phyloP scores from a whole-genome alignment of 1,284 basidiomycete genomes.

The Kalmanozyma brasiliensis region DNA sequence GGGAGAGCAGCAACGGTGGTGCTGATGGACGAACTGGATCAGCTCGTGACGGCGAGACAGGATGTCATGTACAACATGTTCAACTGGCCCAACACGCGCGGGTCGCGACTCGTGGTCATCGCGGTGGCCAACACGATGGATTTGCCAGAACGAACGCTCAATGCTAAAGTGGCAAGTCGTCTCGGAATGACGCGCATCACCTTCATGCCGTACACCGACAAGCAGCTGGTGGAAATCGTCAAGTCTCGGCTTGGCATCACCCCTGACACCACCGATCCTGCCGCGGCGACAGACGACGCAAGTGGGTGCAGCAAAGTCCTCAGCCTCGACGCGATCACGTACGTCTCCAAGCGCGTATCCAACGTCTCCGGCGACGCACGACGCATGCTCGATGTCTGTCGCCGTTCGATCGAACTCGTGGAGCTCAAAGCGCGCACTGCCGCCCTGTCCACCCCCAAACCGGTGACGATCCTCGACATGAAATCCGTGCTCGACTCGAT shows the following conservation, averaged over 20 bases:
- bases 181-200: constrained; percentile 95
- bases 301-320: constrained; percentile 75
- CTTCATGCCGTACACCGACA: constrained; percentile 88
- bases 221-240: constrained; percentile 86
- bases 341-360: constrained; percentile 90
- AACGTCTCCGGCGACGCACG: constrained; percentile 94
- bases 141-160: constrained; percentile 91
- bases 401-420: constrained; percentile 68
- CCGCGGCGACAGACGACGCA: constrained; percentile 36
- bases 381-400: constrained; percentile 90
- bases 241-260: constrained; percentile 75
- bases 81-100: constrained; percentile 93
- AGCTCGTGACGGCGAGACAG: constrained; percentile 92
- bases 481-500: constrained; percentile 84
- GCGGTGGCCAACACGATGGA: constrained; percentile 99
- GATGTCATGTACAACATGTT: constrained; percentile 99
- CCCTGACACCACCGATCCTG: constrained; percentile 5
- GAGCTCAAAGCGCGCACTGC: constrained; percentile 59
- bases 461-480: constrained; percentile 80
- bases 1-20: constrained; percentile 77
- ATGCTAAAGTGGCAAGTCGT: constrained; percentile 88
- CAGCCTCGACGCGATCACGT: constrained; percentile 79
- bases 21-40: constrained; percentile 97
- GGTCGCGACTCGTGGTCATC: constrained; percentile 88
- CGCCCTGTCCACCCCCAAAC: constrained; percentile 53